These are phyloP conservation scores for Populus hybrid DNA, from an alignment of 441 rosid species.

Conservation along the genomic window DNA sequence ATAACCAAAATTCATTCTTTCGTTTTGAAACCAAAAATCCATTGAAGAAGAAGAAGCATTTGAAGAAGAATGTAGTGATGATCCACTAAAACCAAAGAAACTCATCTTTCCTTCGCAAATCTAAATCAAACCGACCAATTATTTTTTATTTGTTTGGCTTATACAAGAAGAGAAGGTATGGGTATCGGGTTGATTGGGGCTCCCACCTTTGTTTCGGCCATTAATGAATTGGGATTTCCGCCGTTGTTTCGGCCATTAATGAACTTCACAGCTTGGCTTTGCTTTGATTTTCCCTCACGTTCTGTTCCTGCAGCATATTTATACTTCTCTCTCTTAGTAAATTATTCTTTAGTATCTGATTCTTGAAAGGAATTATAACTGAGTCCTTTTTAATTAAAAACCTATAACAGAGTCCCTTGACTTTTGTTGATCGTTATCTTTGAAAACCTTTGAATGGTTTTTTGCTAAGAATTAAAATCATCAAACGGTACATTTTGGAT, in stretches of 20 bases:
- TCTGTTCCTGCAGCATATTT: not conserved
- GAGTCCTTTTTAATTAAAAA: not conserved
- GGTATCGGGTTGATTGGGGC: not conserved
- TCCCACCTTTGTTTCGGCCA: not conserved
- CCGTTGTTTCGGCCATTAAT: not conserved
- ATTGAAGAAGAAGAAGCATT: not conserved
- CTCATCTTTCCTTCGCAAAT: not conserved
- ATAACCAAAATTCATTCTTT: slow-evolving; percentile 24
- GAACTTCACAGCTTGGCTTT: not conserved
- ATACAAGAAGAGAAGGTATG: not conserved
- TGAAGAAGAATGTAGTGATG: not conserved
- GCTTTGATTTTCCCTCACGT: not conserved
- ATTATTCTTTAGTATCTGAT: not conserved
- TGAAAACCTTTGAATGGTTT: no score
- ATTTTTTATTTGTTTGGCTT: not conserved
- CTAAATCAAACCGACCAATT: not conserved
- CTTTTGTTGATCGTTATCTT: not conserved
- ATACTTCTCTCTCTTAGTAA: not conserved
- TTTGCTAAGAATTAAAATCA: no score
- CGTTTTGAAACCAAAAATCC: slow-evolving; percentile 19
- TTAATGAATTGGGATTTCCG: not conserved
- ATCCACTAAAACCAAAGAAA: not conserved
- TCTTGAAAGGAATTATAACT: no score
- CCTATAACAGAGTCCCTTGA: not conserved
- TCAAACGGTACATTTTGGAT: no score